Percentiles rank a stretch among this genome's conserved stretches.
Conservation (phyloP, 306 rosid species). For the Cicer judaicum region DNA sequence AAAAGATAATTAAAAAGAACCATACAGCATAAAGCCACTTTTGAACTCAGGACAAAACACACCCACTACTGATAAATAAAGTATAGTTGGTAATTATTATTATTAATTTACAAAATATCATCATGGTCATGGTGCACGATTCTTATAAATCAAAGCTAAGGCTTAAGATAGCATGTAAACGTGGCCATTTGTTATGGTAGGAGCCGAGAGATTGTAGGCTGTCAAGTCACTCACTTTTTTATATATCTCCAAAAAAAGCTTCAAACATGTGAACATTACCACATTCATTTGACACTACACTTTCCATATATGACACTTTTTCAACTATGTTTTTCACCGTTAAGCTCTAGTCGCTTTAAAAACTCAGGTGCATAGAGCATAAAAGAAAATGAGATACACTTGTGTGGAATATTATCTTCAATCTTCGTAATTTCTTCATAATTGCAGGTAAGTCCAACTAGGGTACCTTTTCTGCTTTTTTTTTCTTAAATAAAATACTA, state of each 20-base stretch:
- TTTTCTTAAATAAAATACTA: no score
- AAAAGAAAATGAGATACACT: neutral
- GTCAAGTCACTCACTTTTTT: constrained; percentile 26
- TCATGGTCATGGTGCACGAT: constrained; percentile 28
- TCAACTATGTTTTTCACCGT: neutral
- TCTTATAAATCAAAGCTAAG: constrained; percentile 26
- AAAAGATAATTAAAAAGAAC: neutral
- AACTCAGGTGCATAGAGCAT: constrained; percentile 5
- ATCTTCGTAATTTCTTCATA: constrained; percentile 21
- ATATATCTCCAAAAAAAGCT: neutral
- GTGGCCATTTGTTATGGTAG: constrained; percentile 36
- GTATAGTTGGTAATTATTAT: neutral
- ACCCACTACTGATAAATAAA: constrained; percentile 17
- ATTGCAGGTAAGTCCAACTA: constrained; percentile 35
- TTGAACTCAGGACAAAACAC: constrained; percentile 35
- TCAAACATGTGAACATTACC: constrained; percentile 2
- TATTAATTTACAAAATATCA: neutral
- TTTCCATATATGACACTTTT: constrained; percentile 2
- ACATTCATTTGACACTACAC: neutral
- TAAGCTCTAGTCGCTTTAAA: neutral
- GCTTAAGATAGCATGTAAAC: constrained; percentile 15
- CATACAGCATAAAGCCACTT: constrained; percentile 39
- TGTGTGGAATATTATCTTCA: constrained; percentile 25
- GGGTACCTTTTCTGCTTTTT: no score
- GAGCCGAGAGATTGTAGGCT: constrained; percentile 28